These are phyloP conservation scores for Jaminaea rosea DNA, from an alignment of 1,284 basidiomycete genomes.

Conservation along the genomic window DNA sequence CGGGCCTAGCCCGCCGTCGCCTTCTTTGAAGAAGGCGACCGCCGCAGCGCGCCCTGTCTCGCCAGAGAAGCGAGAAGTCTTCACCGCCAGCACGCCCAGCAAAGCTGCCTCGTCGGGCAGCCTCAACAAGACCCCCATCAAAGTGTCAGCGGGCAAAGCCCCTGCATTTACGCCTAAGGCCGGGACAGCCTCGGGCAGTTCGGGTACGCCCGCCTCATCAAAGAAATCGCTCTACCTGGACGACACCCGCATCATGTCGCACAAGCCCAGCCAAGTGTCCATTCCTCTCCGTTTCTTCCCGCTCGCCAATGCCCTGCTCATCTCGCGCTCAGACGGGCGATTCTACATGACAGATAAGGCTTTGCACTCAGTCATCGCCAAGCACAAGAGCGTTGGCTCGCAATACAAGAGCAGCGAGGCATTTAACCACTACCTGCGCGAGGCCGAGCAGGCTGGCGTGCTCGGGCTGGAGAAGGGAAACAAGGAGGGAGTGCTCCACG, in stretches of 20 bases:
- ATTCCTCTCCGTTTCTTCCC: slow-evolving; percentile 6
- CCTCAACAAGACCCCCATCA: too few species aligned
- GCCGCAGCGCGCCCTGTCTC: neutral
- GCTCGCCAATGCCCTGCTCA: slow-evolving; percentile 6
- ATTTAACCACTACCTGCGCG: neutral
- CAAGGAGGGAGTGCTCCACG: neutral
- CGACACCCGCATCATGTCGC: too few species aligned
- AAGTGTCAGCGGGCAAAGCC: neutral
- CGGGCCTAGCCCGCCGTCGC: too few species aligned
- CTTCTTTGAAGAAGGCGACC: too few species aligned
- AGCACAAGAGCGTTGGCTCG: neutral
- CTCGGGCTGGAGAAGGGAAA: neutral
- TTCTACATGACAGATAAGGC: neutral
- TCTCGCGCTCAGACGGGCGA: slow-evolving; percentile 1
- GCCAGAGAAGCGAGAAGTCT: neutral
- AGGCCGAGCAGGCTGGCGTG: neutral
- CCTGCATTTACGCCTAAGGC: neutral
- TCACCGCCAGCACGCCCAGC: neutral
- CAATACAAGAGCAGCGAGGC: neutral
- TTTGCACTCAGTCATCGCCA: neutral
- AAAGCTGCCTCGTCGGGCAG: too few species aligned
- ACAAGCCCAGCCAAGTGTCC: slow-evolving; percentile 2
- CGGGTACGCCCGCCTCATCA: neutral
- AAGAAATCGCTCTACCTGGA: neutral
- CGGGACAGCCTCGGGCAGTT: neutral